Conservation (phyloP, 1,139 yeast genomes). For the Pichia sp. region DNA sequence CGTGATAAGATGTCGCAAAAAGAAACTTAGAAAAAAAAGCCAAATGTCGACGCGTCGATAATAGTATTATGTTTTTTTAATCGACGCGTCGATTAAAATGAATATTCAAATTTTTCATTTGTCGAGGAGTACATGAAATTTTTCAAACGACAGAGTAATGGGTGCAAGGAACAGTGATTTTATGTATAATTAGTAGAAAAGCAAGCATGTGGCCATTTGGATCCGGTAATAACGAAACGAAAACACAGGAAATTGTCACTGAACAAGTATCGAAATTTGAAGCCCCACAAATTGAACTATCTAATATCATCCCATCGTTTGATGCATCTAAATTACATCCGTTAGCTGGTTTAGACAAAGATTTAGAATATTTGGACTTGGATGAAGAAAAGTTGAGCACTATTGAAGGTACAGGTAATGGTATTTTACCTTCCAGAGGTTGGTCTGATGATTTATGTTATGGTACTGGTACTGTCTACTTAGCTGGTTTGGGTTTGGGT, state of each 20-base stretch:
- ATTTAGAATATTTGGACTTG: slow-evolving; percentile 81
- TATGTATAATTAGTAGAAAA: no score
- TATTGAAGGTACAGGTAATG: slow-evolving; percentile 74
- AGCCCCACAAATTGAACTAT: neutral
- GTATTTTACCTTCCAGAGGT: slow-evolving; percentile 87
- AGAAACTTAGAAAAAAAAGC: no score
- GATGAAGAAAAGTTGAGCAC: slow-evolving; percentile 73
- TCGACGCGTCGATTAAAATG: no score
- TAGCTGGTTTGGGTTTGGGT: slow-evolving; percentile 68
- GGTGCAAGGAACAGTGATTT: no score
- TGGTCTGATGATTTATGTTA: slow-evolving; percentile 97
- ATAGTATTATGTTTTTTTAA: no score
- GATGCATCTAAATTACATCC: slow-evolving; percentile 83
- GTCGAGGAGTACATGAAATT: no score
- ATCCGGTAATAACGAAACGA: neutral
- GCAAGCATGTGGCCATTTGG: neutral
- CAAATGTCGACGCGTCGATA: no score
- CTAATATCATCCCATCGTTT: slow-evolving; percentile 31
- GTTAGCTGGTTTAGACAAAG: slow-evolving; percentile 83
- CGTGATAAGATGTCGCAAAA: no score
- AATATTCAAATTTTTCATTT: no score
- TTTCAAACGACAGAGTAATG: no score
- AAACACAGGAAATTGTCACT: no score
- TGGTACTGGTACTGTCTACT: slow-evolving; percentile 93
- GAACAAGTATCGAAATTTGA: neutral